These are phyloP conservation scores for Boletus vermiculosoides DNA, from an alignment of 768 basidiomycete genomes.

Conservation along the genomic window DNA sequence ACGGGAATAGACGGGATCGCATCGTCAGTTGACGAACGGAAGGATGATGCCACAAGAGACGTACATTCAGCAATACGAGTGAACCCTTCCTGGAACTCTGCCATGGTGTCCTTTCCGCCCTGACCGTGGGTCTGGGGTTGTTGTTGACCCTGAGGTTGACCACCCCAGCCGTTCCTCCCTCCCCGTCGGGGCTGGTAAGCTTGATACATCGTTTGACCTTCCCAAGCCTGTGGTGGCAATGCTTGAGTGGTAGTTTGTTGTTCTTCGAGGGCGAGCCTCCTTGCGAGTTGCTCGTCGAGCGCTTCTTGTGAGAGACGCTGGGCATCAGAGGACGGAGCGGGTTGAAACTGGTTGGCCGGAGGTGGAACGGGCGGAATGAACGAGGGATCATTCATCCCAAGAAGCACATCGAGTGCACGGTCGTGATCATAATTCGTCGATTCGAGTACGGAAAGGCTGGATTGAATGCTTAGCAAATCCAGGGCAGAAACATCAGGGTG, in stretches of 20 bases:
- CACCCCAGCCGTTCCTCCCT: constrained; percentile 8
- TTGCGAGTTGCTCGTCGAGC: constrained; percentile 77
- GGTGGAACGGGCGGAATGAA: constrained; percentile 45
- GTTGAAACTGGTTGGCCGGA: background rate
- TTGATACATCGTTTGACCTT: constrained; percentile 17
- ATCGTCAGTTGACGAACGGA: background rate
- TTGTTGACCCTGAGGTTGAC: constrained; percentile 1
- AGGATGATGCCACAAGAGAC: constrained; percentile 23
- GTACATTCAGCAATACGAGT: constrained; percentile 75
- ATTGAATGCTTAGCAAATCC: background rate
- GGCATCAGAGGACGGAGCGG: constrained; percentile 25
- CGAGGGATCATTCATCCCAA: constrained; percentile 85
- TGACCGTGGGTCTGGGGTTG: constrained; percentile 10
- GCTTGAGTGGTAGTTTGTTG: constrained; percentile 32
- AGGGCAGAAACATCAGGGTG: background rate
- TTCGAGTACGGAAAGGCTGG: constrained; percentile 67
- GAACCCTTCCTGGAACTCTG: constrained; percentile 74
- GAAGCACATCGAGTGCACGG: constrained; percentile 69
- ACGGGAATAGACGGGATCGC: background rate
- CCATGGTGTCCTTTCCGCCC: constrained; percentile 48
- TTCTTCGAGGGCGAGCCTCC: constrained; percentile 66
- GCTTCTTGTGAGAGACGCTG: constrained; percentile 52
- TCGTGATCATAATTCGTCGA: constrained; percentile 71
- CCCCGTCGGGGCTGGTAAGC: constrained; percentile 25
- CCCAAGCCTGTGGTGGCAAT: constrained; percentile 15